Percentiles rank a stretch among this genome's conserved stretches.
Evolutionary conservation across 2,329 filamentous ascomycete genomes (phyloP).

Genomic region (Aspergillus ruber): DNA sequence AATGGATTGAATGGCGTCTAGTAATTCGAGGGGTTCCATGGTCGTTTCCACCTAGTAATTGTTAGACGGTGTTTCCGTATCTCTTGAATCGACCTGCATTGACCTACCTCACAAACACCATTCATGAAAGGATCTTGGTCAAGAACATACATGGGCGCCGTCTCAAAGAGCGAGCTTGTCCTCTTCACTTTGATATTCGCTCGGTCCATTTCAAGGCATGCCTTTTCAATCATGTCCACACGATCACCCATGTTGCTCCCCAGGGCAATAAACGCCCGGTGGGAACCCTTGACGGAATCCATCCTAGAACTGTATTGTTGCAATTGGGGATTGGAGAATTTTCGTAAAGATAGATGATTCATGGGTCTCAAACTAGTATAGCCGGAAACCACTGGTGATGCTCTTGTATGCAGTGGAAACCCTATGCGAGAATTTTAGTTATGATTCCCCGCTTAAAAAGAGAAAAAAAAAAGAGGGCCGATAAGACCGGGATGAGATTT

Average conservation of each 20-base stretch:
- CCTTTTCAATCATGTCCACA: constrained; percentile 74
- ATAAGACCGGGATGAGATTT: background rate
- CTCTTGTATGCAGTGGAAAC: background rate
- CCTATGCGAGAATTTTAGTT: background rate
- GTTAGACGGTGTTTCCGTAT: constrained; percentile 8
- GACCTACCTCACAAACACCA: constrained; percentile 77
- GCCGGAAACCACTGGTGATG: background rate
- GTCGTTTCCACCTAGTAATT: constrained; percentile 66
- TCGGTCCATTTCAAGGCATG: constrained; percentile 69
- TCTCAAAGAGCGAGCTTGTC: constrained; percentile 90
- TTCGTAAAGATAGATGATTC: background rate
- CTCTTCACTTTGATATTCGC: constrained; percentile 66
- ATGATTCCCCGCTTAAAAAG: background rate
- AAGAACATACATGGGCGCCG: constrained; percentile 90
- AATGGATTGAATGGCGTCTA: constrained; percentile 77
- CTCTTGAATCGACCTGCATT: background rate
- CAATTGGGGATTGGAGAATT: constrained; percentile 8
- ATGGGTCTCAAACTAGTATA: background rate
- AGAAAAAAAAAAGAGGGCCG: background rate
- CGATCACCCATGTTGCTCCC: constrained; percentile 91
- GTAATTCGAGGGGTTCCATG: constrained; percentile 65
- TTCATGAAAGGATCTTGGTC: constrained; percentile 88
- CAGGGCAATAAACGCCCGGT: constrained; percentile 70
- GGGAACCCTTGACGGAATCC: constrained; percentile 15
- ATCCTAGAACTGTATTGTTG: constrained; percentile 11